Evolutionary conservation across 1,284 basidiomycete species (phyloP), one percentile per base, ranked within the genome.

Genomic region (Butyriboletus pseudospeciosus): DNA sequence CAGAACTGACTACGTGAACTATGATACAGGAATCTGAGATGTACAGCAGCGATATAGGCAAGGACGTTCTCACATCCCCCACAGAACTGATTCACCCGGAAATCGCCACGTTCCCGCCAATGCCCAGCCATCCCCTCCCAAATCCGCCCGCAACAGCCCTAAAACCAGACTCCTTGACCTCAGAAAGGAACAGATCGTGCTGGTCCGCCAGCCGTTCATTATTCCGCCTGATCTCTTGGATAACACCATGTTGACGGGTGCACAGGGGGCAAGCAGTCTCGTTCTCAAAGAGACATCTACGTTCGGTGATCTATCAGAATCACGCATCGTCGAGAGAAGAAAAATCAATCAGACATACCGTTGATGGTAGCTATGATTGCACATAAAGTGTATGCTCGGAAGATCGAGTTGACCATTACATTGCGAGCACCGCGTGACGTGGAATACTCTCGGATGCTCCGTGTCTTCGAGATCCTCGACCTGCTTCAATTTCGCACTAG

Each of bases 371-470:
- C 90, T 94, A 71, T 99, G 96, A 66, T 90, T 88, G 73, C 95
- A 99, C 95, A 98, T 97, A 67, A 98, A 99, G 72, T 99, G 95
- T 5, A 98, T 81, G 55, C 84, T 90, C 0, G 96, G 96, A 20
- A 98, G 79, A 69, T 98, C 94, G 56, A 98, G 82, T 64, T 91
- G 90, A 0, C 87, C 91, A 17, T 85, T 81, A 69, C 97, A 98
- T 6, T 86, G 80, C 16, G 92, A 86, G 70, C 96, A 99, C 39
- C 92, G 80, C 5, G 93, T 94, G 61, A 95, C 90, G 65, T 98
- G 94, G 77, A 98, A 97, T 20, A 98, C 89, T 16, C 86, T 82
- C 0, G 94, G 91, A 50, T 85, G 81, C 16, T 82, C 80, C 1
- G 83, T 77, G 69, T 94, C 87, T 1, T 86, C 82, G 14, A 99